Evolutionary conservation across 169 alveolate species (phyloP).

Genomic region (Cyclospora cayetanensis): DNA sequence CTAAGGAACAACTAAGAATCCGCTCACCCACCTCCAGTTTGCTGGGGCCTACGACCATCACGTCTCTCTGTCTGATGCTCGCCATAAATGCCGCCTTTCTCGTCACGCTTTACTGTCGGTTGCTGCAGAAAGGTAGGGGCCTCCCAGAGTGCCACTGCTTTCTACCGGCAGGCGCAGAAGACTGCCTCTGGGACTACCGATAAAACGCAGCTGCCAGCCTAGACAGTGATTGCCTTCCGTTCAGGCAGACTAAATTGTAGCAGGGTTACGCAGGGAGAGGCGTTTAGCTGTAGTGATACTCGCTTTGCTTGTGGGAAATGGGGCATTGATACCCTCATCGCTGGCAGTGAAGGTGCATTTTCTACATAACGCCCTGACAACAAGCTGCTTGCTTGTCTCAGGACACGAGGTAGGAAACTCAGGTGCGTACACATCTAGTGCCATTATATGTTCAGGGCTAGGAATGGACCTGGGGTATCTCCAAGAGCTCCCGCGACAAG

Average conservation of each 20-base stretch:
- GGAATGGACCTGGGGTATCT: conserved; percentile 79
- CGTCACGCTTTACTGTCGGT: neutral
- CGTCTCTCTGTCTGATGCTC: conserved; percentile 82
- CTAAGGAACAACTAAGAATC: conserved; percentile 81
- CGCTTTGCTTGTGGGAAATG: neutral
- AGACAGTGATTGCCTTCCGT: neutral
- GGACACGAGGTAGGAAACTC: neutral
- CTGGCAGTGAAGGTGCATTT: neutral
- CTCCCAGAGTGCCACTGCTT: neutral
- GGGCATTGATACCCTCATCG: neutral
- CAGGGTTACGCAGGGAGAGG: neutral
- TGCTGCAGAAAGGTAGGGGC: conserved; percentile 12
- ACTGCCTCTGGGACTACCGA: neutral
- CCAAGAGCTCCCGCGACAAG: conserved; percentile 79
- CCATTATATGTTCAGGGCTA: conserved; percentile 64
- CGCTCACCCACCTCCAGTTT: conserved; percentile 89
- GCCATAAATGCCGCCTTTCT: conserved; percentile 56
- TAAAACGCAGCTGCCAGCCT: neutral
- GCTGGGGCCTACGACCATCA: conserved; percentile 85
- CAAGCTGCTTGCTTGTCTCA: neutral
- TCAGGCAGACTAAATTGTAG: neutral
- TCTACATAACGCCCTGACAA: neutral
- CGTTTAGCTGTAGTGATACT: neutral
- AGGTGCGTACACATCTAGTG: neutral
- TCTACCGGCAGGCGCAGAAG: neutral